These are phyloP conservation scores for Polyplosphaeria fusca DNA, from an alignment of 495 filamentous ascomycete genomes.

Conservation along the genomic window DNA sequence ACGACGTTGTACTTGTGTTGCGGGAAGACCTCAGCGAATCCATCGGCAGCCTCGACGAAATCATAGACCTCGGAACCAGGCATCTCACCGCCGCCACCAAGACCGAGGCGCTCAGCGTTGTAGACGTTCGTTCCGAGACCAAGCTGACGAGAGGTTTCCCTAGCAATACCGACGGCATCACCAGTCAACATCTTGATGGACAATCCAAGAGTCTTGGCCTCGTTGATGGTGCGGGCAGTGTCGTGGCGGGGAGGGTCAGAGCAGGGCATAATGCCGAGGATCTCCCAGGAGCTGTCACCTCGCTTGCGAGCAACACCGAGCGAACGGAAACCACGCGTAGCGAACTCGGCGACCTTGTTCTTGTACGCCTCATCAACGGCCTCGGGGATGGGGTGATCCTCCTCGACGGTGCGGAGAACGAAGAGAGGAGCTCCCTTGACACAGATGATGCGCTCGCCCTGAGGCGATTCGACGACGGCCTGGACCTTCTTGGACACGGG, in stretches of 20 bases:
- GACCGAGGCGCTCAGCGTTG: constrained; percentile 82
- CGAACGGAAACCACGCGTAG: constrained; percentile 85
- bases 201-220: constrained; percentile 82
- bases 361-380: constrained; percentile 76
- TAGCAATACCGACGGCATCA: constrained; percentile 89
- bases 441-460: constrained; percentile 78
- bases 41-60: constrained; percentile 92
- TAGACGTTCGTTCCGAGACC: constrained; percentile 92
- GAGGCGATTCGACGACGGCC: constrained; percentile 74
- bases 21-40: constrained; percentile 93
- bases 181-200: constrained; percentile 97
- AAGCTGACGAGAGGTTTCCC: constrained; percentile 84
- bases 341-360: constrained; percentile 86
- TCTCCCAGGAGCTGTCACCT: constrained; percentile 73
- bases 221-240: constrained; percentile 83
- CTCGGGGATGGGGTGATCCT: constrained; percentile 71
- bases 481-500: constrained; percentile 92
- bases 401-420: constrained; percentile 77
- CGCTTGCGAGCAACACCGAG: constrained; percentile 88
- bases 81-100: constrained; percentile 84
- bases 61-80: constrained; percentile 88
- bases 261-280: constrained; percentile 92
- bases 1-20: constrained; percentile 98
- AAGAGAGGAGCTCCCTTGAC: constrained; percentile 88
- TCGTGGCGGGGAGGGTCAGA: constrained; percentile 88